These are phyloP conservation scores for Phytophthora uliginosa DNA, from an alignment of 352 stramenopile genomes.

Conservation along the genomic window DNA sequence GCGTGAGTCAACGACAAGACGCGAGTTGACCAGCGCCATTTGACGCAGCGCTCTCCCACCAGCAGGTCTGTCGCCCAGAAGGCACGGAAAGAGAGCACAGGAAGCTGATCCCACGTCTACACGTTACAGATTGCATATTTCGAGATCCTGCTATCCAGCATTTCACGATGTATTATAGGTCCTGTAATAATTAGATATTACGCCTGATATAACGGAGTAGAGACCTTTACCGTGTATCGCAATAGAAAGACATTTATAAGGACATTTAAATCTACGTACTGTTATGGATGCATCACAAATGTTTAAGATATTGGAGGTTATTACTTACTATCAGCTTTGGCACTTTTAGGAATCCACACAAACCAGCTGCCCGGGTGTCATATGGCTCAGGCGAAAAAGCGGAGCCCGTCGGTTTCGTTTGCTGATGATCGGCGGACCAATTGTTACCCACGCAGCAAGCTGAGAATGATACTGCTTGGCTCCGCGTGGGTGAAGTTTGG, in stretches of 20 bases:
- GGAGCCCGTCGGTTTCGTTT: conserved; percentile 10
- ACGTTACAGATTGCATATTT: conserved; percentile 37
- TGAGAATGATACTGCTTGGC: conserved; percentile 25
- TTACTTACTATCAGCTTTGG: neutral
- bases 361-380: conserved; percentile 18
- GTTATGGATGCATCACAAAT: neutral
- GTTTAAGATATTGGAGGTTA: neutral
- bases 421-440: conserved; percentile 14
- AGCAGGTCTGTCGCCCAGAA: conserved; percentile 36
- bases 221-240: neutral
- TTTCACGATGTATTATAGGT: neutral
- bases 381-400: conserved; percentile 27
- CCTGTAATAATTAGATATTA: neutral
- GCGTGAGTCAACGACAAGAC: conserved; percentile 26
- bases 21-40: conserved; percentile 26
- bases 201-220: neutral
- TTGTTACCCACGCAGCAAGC: conserved; percentile 8
- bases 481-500: conserved; percentile 14
- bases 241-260: neutral
- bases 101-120: conserved; percentile 23
- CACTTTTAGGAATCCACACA: conserved; percentile 4
- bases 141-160: neutral
- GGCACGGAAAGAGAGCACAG: conserved; percentile 28
- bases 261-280: neutral
- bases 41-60: conserved; percentile 34